Conservation (phyloP, 768 basidiomycete genomes). For the Tephrocybe sp. region DNA sequence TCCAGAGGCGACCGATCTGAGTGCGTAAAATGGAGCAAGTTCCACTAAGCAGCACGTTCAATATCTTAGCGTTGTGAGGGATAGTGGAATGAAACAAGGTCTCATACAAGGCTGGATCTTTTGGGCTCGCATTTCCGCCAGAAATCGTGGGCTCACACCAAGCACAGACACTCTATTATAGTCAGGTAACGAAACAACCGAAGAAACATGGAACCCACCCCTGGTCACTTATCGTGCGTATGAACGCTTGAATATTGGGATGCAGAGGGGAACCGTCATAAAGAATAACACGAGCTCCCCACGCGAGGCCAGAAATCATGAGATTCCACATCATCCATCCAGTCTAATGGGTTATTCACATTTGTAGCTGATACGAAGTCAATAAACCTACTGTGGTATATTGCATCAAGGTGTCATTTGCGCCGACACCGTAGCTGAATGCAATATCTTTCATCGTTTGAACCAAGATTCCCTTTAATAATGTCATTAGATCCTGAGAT, state of each 20-base stretch:
- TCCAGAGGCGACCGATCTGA: conserved; percentile 50
- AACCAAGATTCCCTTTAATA: conserved; percentile 59
- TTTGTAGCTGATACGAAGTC: background rate
- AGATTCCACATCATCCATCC: conserved; percentile 81
- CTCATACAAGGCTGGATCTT: conserved; percentile 52
- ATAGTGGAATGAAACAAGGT: conserved; percentile 24
- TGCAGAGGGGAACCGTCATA: conserved; percentile 72
- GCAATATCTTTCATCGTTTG: conserved; percentile 60
- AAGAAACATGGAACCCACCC: conserved; percentile 35
- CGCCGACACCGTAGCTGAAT: conserved; percentile 36
- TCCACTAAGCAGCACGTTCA: conserved; percentile 32
- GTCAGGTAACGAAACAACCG: background rate
- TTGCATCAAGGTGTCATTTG: conserved; percentile 61
- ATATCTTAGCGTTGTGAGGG: background rate
- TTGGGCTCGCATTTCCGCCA: conserved; percentile 55
- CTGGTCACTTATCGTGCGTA: conserved; percentile 53
- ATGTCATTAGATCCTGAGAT: no score
- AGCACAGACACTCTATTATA: conserved; percentile 29
- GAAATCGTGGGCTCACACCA: conserved; percentile 59
- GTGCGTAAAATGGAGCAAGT: conserved; percentile 48
- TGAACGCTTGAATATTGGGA: conserved; percentile 46
- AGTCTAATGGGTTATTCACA: conserved; percentile 38
- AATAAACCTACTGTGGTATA: conserved; percentile 55
- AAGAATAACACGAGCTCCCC: conserved; percentile 48
- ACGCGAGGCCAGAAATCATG: conserved; percentile 50